Evolutionary conservation across 176 grass and related monocot genomes (phyloP).

Genomic region (Oryza meyeriana): DNA sequence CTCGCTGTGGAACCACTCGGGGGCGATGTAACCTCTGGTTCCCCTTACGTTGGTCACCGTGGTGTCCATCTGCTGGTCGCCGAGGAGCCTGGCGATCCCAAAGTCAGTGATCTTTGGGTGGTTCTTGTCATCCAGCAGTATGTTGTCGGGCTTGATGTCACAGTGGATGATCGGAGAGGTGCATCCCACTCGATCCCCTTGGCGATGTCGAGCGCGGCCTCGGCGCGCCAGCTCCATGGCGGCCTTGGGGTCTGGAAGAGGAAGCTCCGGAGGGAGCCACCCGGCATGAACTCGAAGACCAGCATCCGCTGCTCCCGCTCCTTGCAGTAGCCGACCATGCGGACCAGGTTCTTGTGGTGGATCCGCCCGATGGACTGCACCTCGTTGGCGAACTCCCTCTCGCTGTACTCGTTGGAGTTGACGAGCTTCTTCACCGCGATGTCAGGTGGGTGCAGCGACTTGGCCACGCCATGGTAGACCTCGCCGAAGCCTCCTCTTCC

Average conservation of each 20-base stretch:
- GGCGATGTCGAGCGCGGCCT: slow-evolving; percentile 11
- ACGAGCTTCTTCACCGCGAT: slow-evolving; percentile 35
- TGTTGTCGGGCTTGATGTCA: slow-evolving; percentile 35
- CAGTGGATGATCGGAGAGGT: slow-evolving; percentile 5
- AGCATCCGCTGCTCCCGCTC: slow-evolving; percentile 29
- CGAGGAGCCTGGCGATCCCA: neutral
- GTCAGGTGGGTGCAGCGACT: neutral
- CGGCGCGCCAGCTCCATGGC: neutral
- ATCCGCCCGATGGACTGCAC: slow-evolving; percentile 23
- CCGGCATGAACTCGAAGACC: slow-evolving; percentile 40
- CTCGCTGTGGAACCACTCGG: neutral
- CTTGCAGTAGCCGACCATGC: slow-evolving; percentile 31
- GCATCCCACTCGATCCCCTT: slow-evolving; percentile 9
- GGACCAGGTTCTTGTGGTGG: slow-evolving; percentile 37
- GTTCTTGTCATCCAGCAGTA: neutral
- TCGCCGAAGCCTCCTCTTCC: slow-evolving; percentile 43
- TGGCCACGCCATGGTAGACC: neutral
- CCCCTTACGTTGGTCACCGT: neutral
- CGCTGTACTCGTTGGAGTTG: neutral
- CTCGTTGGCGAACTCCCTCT: slow-evolving; percentile 29
- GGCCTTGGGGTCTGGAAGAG: neutral
- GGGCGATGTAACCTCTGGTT: neutral
- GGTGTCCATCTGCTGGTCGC: neutral
- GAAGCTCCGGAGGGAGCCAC: neutral
- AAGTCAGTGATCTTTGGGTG: slow-evolving; percentile 15